phyloP scores from a whole-genome alignment of 2,329 filamentous ascomycete species.

The Verticillium albo-atrum region DNA sequence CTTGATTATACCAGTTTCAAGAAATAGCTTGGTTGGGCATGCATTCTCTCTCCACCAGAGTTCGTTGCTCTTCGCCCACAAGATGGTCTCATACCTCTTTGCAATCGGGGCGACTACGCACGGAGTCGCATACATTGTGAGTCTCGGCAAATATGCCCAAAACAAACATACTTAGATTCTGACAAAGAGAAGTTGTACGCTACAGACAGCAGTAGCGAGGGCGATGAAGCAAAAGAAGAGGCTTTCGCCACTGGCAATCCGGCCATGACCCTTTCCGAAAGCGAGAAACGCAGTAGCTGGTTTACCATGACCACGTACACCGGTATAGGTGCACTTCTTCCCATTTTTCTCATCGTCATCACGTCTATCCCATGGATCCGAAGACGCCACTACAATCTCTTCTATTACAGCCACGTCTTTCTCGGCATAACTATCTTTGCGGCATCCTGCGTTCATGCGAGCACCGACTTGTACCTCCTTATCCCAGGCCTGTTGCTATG shows the following conservation, averaged over 20 bases:
- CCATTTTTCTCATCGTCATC: conserved; percentile 4
- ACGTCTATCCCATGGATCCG: conserved; percentile 10
- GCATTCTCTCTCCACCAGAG: conserved; percentile 10
- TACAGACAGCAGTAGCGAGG: background rate
- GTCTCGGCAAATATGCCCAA: too few relatives aligned
- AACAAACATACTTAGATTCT: too few relatives aligned
- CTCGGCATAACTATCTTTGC: conserved; percentile 5
- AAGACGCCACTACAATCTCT: conserved; percentile 9
- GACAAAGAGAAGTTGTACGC: too few relatives aligned
- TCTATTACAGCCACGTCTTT: conserved; percentile 11
- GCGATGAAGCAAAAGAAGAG: conserved; percentile 1
- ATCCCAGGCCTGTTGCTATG: conserved; percentile 6
- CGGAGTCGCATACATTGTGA: too few relatives aligned
- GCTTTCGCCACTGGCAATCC: conserved; percentile 11
- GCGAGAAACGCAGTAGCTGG: conserved; percentile 1
- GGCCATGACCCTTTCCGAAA: conserved; percentile 6
- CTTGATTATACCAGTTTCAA: conserved; percentile 8
- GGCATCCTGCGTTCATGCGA: conserved; percentile 7
- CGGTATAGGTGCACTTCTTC: conserved; percentile 4
- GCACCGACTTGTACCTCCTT: conserved; percentile 13
- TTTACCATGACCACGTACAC: conserved; percentile 5
- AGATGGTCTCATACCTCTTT: background rate
- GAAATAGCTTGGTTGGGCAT: conserved; percentile 10
- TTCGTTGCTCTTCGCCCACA: conserved; percentile 11
- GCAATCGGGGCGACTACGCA: too few relatives aligned